Conservation (phyloP, 2,329 filamentous ascomycete genomes). For the Arthrobotrys pseudoclavata region DNA sequence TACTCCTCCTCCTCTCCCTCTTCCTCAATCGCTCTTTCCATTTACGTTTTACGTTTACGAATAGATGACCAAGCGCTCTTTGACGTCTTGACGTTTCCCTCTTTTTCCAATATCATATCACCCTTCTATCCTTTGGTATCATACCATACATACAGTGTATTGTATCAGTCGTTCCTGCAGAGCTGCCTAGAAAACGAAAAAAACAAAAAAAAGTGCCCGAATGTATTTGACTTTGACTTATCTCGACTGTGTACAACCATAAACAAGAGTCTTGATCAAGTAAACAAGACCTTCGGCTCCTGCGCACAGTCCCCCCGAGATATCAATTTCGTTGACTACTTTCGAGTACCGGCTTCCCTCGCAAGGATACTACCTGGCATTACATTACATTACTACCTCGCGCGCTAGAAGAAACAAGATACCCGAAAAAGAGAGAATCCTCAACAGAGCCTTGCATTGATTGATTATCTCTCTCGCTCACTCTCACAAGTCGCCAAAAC, state of each 20-base stretch:
- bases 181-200: neutral
- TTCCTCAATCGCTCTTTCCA: conserved; percentile 41
- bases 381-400: conserved; percentile 8
- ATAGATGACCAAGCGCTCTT: conserved; percentile 55
- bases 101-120: neutral
- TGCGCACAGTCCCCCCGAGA: conserved; percentile 28
- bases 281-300: conserved; percentile 26
- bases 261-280: conserved; percentile 36
- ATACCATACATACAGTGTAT: neutral
- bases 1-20: neutral
- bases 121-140: neutral
- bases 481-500: conserved; percentile 2
- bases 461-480: neutral
- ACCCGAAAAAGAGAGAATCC: conserved; percentile 24
- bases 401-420: conserved; percentile 21
- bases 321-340: conserved; percentile 22
- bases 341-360: conserved; percentile 23
- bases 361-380: conserved; percentile 17
- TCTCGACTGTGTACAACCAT: conserved; percentile 37
- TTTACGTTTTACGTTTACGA: conserved; percentile 34
- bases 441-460: conserved; percentile 36
- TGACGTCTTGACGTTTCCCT: conserved; percentile 46
- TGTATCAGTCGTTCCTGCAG: neutral
- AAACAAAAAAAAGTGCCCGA: conserved; percentile 7
- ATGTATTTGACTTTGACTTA: conserved; percentile 9